Evolutionary conservation across 2,329 filamentous ascomycete genomes (phyloP).

Genomic region (Apiospora marii): DNA sequence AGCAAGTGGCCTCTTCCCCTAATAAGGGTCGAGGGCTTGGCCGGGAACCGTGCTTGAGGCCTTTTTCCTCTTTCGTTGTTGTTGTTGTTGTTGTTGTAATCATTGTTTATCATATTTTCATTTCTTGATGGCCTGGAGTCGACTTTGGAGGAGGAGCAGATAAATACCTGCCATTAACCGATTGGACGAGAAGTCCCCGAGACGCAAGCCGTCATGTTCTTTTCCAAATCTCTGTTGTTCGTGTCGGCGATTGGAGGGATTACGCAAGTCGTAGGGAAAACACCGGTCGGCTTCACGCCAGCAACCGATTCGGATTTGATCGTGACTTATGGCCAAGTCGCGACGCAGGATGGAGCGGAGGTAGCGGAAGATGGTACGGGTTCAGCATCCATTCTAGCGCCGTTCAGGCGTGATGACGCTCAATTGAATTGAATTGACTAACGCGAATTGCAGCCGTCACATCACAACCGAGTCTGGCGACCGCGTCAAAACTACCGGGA

Average conservation of each 20-base stretch:
- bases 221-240: constrained; percentile 7
- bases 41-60: background rate
- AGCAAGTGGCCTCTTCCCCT: background rate
- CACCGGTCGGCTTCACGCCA: constrained; percentile 38
- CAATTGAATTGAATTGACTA: constrained; percentile 3
- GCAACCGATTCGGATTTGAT: constrained; percentile 38
- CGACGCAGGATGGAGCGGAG: background rate
- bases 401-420: background rate
- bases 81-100: background rate
- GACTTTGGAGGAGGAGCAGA: background rate
- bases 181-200: background rate
- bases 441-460: constrained; percentile 15
- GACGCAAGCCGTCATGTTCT: constrained; percentile 15
- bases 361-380: constrained; percentile 8
- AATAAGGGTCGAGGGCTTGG: background rate
- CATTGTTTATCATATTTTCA: background rate
- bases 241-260: constrained; percentile 2
- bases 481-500: background rate
- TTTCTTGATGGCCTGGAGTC: constrained; percentile 17
- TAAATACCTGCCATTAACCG: background rate
- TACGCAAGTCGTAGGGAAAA: constrained; percentile 29
- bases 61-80: background rate
- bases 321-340: constrained; percentile 36
- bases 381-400: background rate
- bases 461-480: constrained; percentile 3